Evolutionary conservation across 495 filamentous ascomycete genomes (phyloP).

Genomic region (Chaetomium tenue): DNA sequence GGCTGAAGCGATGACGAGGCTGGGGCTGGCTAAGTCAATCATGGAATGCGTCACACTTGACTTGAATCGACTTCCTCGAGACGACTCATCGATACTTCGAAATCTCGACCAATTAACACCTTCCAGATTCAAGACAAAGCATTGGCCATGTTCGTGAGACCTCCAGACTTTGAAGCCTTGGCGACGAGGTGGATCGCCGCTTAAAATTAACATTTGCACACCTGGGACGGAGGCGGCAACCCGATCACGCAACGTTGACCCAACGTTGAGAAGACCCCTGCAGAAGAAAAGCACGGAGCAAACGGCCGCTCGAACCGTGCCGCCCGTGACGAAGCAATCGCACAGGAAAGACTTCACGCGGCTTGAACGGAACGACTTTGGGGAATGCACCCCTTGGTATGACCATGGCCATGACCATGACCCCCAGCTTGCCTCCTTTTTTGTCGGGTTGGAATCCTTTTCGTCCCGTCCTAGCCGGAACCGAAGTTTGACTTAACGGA

Average conservation of each 20-base stretch:
- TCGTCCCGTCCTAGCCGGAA: neutral
- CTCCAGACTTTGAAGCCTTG: constrained; percentile 6
- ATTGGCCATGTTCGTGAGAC: constrained; percentile 21
- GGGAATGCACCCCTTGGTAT: constrained; percentile 10
- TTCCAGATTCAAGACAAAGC: constrained; percentile 8
- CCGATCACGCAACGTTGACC: constrained; percentile 8
- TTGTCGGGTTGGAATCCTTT: neutral
- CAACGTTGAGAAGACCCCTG: neutral
- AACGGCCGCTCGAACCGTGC: constrained; percentile 20
- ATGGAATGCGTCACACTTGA: neutral
- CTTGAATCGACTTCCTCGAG: neutral
- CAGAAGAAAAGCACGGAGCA: constrained; percentile 15
- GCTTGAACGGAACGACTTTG: constrained; percentile 7
- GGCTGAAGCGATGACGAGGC: constrained; percentile 15
- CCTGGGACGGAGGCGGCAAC: constrained; percentile 11
- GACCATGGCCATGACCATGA: no score
- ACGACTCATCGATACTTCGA: constrained; percentile 1
- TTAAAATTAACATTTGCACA: constrained; percentile 30
- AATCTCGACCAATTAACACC: constrained; percentile 15
- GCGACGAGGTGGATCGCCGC: constrained; percentile 6
- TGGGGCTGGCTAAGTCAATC: neutral
- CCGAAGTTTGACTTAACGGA: constrained; percentile 11
- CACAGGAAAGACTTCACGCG: neutral
- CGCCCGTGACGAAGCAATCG: constrained; percentile 11
- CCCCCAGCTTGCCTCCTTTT: neutral